A percentile compares a stretch with the other conserved stretches of the same genome.
Evolutionary conservation across 1,139 yeast genomes (phyloP).

Genomic region (Pichia norvegensis): DNA sequence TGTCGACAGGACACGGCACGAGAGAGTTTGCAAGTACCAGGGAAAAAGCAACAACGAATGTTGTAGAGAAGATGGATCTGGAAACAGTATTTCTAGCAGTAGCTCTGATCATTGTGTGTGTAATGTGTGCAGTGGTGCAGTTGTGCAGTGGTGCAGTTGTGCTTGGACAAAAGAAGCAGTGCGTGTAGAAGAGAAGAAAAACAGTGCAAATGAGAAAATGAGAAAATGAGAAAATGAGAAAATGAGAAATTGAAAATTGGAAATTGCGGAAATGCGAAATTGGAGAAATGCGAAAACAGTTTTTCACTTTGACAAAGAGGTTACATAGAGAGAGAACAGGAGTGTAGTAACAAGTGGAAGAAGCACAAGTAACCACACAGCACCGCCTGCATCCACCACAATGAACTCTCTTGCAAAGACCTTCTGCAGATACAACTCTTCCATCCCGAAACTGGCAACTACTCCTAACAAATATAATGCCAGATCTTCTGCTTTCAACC

Average conservation of each 20-base stretch:
- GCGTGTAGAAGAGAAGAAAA: too few relatives aligned
- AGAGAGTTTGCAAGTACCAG: constrained; percentile 64
- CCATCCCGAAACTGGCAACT: constrained; percentile 21
- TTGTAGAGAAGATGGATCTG: constrained; percentile 64
- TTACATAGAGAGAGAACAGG: not conserved
- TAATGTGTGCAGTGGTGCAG: not conserved
- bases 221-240: too few relatives aligned
- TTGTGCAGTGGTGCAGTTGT: not conserved
- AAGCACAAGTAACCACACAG: not conserved
- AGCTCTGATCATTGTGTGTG: constrained; percentile 41
- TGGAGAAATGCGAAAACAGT: too few relatives aligned
- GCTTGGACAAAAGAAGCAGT: too few relatives aligned
- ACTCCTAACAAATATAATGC: constrained; percentile 30
- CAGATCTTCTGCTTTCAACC: constrained; percentile 30
- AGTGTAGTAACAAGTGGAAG: not conserved
- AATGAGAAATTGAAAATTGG: too few relatives aligned
- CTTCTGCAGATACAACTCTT: constrained; percentile 2
- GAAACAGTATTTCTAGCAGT: constrained; percentile 50
- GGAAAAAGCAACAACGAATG: constrained; percentile 62
- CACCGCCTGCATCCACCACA: not conserved
- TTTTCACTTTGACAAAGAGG: too few relatives aligned
- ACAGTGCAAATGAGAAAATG: too few relatives aligned
- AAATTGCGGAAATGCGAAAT: too few relatives aligned
- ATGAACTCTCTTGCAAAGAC: not conserved
- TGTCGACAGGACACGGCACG: constrained; percentile 70